phyloP scores from a whole-genome alignment of 352 stramenopile genomes.

The Plasmopara viticola region DNA sequence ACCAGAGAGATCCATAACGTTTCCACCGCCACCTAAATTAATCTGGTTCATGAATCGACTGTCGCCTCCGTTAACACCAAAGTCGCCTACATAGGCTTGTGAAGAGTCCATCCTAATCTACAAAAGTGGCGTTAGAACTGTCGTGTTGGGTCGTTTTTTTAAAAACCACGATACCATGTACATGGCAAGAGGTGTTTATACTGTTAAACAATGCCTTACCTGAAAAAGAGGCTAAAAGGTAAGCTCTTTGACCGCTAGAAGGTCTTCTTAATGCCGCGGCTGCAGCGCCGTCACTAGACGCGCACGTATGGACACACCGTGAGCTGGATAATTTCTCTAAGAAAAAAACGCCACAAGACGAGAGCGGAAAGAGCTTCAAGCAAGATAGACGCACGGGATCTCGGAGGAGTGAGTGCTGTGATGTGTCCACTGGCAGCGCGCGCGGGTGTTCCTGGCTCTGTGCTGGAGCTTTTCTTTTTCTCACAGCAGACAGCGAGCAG shows the following conservation, averaged over 20 bases:
- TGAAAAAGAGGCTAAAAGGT: slow-evolving; percentile 1
- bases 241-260: slow-evolving; percentile 11
- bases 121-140: slow-evolving; percentile 5
- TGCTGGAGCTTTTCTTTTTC: slow-evolving; percentile 37
- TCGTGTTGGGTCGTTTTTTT: background rate
- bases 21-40: slow-evolving; percentile 32
- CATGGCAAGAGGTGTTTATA: slow-evolving; percentile 2
- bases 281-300: slow-evolving; percentile 6
- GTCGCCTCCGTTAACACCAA: slow-evolving; percentile 53
- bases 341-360: slow-evolving; percentile 5
- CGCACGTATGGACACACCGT: slow-evolving; percentile 10
- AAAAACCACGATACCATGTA: background rate
- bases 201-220: slow-evolving; percentile 6
- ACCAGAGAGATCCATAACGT: slow-evolving; percentile 32
- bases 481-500: slow-evolving; percentile 26
- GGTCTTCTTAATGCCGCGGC: slow-evolving; percentile 7
- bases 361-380: slow-evolving; percentile 11
- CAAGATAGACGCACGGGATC: slow-evolving; percentile 3
- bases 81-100: slow-evolving; percentile 70
- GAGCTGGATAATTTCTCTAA: slow-evolving; percentile 6
- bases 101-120: slow-evolving; percentile 54
- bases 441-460: slow-evolving; percentile 21
- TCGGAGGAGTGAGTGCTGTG: slow-evolving; percentile 12
- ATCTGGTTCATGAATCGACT: slow-evolving; percentile 77
- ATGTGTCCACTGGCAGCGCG: slow-evolving; percentile 13